phyloP scores from a whole-genome alignment of 176 grass and related monocot genomes.

The Raddia distichophylla region DNA sequence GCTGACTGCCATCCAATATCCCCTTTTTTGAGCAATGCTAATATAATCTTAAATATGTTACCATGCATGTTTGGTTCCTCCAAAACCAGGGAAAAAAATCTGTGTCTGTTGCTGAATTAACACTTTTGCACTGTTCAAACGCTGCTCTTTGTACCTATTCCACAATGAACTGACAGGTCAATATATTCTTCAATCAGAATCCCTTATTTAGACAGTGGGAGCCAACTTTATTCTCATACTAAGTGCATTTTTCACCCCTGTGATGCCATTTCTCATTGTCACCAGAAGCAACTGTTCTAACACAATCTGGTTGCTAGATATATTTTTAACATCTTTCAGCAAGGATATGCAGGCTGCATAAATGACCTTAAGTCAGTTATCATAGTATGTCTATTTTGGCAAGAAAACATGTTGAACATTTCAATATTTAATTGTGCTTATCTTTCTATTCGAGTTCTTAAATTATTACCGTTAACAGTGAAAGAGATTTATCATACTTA shows the following conservation, averaged over 20 bases:
- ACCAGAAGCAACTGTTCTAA: background rate
- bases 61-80: background rate
- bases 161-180: background rate
- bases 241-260: background rate
- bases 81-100: background rate
- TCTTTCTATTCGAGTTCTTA: background rate
- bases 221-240: background rate
- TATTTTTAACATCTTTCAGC: background rate
- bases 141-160: background rate
- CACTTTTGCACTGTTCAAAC: background rate
- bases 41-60: background rate
- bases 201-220: background rate
- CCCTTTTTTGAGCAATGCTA: too few relatives aligned
- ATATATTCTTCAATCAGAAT: background rate
- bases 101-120: background rate
- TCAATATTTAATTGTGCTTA: background rate
- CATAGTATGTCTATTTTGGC: conserved; percentile 1
- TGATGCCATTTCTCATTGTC: background rate
- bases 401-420: conserved; percentile 1
- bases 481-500: background rate
- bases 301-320: background rate
- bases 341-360: background rate
- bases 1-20: background rate
- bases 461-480: background rate
- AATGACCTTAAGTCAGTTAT: background rate